Evolutionary conservation across 2,329 filamentous ascomycete genomes (phyloP).

Genomic region (Paraphoma sp.): DNA sequence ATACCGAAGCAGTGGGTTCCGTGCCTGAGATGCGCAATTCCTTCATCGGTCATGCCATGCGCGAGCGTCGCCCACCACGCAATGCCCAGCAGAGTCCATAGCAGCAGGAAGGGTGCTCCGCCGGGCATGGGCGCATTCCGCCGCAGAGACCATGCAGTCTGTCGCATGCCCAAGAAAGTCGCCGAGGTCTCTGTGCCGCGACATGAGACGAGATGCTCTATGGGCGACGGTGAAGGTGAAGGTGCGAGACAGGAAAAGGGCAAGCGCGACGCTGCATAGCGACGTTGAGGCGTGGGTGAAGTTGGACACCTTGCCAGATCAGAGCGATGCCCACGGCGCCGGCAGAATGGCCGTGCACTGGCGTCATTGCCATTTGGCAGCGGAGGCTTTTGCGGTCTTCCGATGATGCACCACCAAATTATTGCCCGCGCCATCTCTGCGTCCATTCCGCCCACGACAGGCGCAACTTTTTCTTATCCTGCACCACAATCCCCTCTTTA

Average conservation of each 20-base stretch:
- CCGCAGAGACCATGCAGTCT: conserved; percentile 38
- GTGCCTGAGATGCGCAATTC: conserved; percentile 47
- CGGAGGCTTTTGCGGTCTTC: conserved; percentile 3
- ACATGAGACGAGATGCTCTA: conserved; percentile 38
- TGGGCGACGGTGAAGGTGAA: conserved; percentile 1
- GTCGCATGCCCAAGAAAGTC: conserved; percentile 46
- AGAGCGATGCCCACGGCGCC: conserved; percentile 1
- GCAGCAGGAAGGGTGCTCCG: conserved; percentile 25
- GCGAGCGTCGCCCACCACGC: conserved; percentile 41
- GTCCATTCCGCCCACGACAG: neutral
- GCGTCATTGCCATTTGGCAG: conserved; percentile 14
- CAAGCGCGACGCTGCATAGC: conserved; percentile 8
- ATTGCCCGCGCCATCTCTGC: conserved; percentile 3
- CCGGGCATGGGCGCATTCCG: conserved; percentile 31
- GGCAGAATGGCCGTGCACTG: conserved; percentile 2
- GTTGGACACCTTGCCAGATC: conserved; percentile 19
- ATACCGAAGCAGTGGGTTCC: neutral
- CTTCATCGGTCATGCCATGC: conserved; percentile 55
- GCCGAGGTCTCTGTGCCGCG: conserved; percentile 28
- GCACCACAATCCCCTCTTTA: neutral
- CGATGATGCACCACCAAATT: conserved; percentile 5
- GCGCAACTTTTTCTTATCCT: neutral
- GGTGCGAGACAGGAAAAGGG: conserved; percentile 1
- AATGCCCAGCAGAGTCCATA: conserved; percentile 42
- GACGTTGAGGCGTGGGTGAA: conserved; percentile 2